Evolutionary conservation across 306 rosid species (phyloP).

Genomic region (Argentina anserina): DNA sequence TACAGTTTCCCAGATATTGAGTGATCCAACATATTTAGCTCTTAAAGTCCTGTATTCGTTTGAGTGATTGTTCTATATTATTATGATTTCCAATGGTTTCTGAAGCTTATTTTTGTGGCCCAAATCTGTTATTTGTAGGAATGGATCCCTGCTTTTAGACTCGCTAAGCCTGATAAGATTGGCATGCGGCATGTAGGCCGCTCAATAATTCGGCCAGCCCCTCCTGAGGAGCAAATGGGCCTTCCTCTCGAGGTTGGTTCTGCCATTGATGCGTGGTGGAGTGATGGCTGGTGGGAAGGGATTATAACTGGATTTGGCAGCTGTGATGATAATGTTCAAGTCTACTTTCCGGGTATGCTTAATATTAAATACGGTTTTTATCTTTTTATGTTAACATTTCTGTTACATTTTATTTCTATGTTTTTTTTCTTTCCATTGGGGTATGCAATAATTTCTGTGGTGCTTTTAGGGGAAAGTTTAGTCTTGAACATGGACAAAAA

Average conservation of each 20-base stretch:
- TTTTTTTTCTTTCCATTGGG: conserved; percentile 4
- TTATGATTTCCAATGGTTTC: conserved; percentile 4
- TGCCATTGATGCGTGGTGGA: conserved; percentile 98
- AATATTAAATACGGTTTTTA: neutral
- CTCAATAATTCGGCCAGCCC: conserved; percentile 70
- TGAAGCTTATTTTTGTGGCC: conserved; percentile 4
- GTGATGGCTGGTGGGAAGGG: conserved; percentile 99
- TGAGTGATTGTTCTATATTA: neutral
- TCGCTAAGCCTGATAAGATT: conserved; percentile 81
- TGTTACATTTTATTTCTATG: conserved; percentile 1
- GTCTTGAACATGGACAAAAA: conserved; percentile 48
- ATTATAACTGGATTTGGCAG: conserved; percentile 54
- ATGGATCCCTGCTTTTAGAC: conserved; percentile 79
- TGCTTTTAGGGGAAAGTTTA: conserved; percentile 70
- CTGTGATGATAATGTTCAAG: conserved; percentile 44
- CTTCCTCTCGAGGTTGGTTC: conserved; percentile 52
- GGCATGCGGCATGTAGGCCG: conserved; percentile 80
- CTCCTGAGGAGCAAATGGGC: conserved; percentile 47
- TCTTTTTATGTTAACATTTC: neutral
- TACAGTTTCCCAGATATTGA: neutral
- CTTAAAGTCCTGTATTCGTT: neutral
- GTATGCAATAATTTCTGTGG: conserved; percentile 8
- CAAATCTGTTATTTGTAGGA: conserved; percentile 53
- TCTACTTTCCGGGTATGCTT: conserved; percentile 72
- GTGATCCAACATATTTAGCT: neutral